Evolutionary conservation across 108 stramenopile genomes (phyloP).

Genomic region (Mayamaea pseudoterrestris): DNA sequence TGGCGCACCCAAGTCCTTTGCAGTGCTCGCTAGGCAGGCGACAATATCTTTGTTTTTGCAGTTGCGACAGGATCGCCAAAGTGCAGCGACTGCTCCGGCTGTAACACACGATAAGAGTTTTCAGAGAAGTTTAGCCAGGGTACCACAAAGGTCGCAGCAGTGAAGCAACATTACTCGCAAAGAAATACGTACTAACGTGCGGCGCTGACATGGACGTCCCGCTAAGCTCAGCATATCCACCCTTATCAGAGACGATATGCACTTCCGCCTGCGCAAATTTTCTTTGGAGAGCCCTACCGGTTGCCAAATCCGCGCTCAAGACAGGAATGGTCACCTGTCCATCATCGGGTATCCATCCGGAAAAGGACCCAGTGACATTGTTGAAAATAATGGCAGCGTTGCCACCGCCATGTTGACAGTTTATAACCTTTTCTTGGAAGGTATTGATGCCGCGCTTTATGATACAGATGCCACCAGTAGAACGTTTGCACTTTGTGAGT

Average conservation of each 20-base stretch:
- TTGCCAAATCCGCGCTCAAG: not conserved
- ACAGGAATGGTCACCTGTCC: not conserved
- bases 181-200: too few relatives aligned
- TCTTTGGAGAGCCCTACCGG: not conserved
- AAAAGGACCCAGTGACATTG: not conserved
- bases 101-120: too few relatives aligned
- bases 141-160: too few relatives aligned
- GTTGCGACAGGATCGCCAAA: not conserved
- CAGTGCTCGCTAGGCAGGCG: not conserved
- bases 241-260: not conserved
- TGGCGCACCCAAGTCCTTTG: not conserved
- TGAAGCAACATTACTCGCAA: too few relatives aligned
- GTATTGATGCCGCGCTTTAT: not conserved
- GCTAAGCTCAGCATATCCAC: not conserved
- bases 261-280: too few relatives aligned
- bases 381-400: not conserved
- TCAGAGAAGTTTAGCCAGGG: too few relatives aligned
- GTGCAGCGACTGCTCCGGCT: slow-evolving; percentile 29
- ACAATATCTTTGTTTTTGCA: not conserved
- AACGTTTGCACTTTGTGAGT: too few relatives aligned
- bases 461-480: not conserved
- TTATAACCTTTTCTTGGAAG: not conserved
- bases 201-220: slow-evolving; percentile 22
- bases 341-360: not conserved
- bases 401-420: not conserved